Evolutionary conservation across 129 eudicot genomes (phyloP).

Genomic region (Flaveria robusta): DNA sequence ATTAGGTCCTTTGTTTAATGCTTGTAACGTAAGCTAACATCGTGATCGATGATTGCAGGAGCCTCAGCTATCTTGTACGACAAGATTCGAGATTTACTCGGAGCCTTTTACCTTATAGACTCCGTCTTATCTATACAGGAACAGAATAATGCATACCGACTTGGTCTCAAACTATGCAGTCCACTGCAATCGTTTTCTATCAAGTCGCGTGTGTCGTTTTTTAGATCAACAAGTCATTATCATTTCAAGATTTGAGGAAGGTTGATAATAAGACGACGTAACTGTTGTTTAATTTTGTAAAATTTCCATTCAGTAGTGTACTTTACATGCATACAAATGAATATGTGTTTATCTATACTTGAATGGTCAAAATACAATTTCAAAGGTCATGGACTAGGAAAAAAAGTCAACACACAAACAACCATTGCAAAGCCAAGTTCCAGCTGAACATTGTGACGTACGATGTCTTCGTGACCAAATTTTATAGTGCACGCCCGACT

Average conservation of each 20-base stretch:
- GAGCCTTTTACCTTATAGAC: constrained; percentile 42
- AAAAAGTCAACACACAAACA: no score
- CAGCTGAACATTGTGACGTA: no score
- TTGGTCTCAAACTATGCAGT: constrained; percentile 12
- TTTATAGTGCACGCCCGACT: no score
- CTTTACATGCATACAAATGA: constrained; percentile 9
- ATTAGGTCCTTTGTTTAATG: constrained; percentile 4
- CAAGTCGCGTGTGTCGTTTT: not conserved
- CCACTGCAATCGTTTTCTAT: not conserved
- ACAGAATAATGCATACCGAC: constrained; percentile 4
- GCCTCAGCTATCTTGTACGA: constrained; percentile 61
- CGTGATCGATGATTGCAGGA: constrained; percentile 43
- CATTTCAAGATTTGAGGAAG: not conserved
- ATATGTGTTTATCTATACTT: constrained; percentile 17
- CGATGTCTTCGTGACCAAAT: no score
- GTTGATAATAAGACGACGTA: constrained; percentile 2
- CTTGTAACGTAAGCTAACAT: constrained; percentile 8
- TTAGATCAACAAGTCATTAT: not conserved
- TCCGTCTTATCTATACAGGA: not conserved
- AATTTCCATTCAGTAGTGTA: constrained; percentile 9
- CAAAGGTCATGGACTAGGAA: no score
- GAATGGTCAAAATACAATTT: no score
- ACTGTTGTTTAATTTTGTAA: constrained; percentile 20
- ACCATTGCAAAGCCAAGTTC: no score
- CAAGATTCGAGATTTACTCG: constrained; percentile 58